Evolutionary conservation across 2,329 filamentous ascomycete species (phyloP), one percentile per base, ranked within the genome.

Genomic region (Botrytis squamosa): DNA sequence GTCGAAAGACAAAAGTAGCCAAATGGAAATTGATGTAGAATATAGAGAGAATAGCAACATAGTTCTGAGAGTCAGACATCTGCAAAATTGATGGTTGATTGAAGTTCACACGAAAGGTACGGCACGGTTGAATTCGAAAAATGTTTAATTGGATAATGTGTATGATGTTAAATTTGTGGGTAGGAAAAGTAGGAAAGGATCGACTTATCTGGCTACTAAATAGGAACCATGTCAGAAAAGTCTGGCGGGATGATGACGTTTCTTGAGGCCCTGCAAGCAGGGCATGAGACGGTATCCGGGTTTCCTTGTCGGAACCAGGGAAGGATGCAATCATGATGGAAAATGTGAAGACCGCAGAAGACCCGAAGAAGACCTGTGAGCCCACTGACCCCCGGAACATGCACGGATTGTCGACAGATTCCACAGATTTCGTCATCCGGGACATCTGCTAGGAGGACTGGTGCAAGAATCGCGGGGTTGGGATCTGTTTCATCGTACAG

Each of bases 121-220:
- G 20, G 16, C 7, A n/a, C 0, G 0, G 12, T n/a, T n/a, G 49
- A 5, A 55, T n/a, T n/a, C 5, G 12, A 6, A 7, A n/a, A 5
- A 55, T 55, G 12, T 55, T 55, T 25, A 14, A 0, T 55, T 55
- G 49, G 12, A 55, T 55, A n/a, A 38, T 38, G 20, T 60, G 4
- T 9, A 22, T 38, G 5, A 22, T 1, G 2, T 59, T 25, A n/a
- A 55, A n/a, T 7, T 55, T n/a, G 20, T 38, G 22, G 38, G 9
- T 38, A 14, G 20, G 22, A 62, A 38, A 22, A 62, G 4, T 38
- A 7, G 22, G 14, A 62, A n/a, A 20, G 59, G 36, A 62, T 14
- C 25, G 59, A 62, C 59, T 62, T 16, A 16, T 8, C 59, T 62
- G 4, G 10, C 22, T 62, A 38, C 20, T 62, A n/a, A 4, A 52